Conservation (phyloP, 331 rosid genomes). For the Saraca asoca region DNA sequence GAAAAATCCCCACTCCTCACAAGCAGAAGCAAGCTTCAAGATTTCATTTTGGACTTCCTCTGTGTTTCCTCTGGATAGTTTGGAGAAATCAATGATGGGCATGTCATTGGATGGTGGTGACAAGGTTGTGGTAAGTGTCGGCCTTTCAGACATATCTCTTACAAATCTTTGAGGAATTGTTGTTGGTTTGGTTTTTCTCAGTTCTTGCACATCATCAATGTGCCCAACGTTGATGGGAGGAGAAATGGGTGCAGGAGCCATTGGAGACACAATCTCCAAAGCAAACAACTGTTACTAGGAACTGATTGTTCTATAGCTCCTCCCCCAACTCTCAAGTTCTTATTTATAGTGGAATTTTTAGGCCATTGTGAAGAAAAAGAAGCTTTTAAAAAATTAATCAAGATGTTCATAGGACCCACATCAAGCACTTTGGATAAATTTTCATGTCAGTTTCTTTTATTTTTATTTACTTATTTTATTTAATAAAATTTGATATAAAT, state of each 20-base stretch:
- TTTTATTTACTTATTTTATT: no score
- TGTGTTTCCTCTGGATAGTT: slow-evolving; percentile 53
- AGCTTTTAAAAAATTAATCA: not conserved
- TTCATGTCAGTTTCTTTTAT: slow-evolving; percentile 1
- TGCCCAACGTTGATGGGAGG: slow-evolving; percentile 67
- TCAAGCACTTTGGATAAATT: slow-evolving; percentile 26
- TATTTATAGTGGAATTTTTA: slow-evolving; percentile 65
- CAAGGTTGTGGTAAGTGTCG: slow-evolving; percentile 42
- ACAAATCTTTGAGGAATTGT: slow-evolving; percentile 88
- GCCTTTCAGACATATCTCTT: slow-evolving; percentile 74
- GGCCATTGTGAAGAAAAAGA: slow-evolving; percentile 27
- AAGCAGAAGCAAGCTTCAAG: slow-evolving; percentile 62
- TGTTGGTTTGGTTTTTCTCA: slow-evolving; percentile 64
- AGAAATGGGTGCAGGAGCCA: slow-evolving; percentile 75
- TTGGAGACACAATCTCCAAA: slow-evolving; percentile 34
- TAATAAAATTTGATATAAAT: no score
- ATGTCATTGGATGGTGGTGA: slow-evolving; percentile 46
- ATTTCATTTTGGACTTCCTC: slow-evolving; percentile 52
- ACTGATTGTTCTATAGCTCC: slow-evolving; percentile 31
- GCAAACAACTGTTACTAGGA: not conserved
- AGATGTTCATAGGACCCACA: slow-evolving; percentile 32
- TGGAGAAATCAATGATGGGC: slow-evolving; percentile 75
- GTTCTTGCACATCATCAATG: slow-evolving; percentile 95
- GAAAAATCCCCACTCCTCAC: slow-evolving; percentile 92
- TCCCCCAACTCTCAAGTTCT: slow-evolving; percentile 23